A percentile compares a stretch with the other conserved stretches of the same genome.
Evolutionary conservation across 225 moss, liverwort and hornwort genomes (phyloP).

Genomic region (Ulota crispa): DNA sequence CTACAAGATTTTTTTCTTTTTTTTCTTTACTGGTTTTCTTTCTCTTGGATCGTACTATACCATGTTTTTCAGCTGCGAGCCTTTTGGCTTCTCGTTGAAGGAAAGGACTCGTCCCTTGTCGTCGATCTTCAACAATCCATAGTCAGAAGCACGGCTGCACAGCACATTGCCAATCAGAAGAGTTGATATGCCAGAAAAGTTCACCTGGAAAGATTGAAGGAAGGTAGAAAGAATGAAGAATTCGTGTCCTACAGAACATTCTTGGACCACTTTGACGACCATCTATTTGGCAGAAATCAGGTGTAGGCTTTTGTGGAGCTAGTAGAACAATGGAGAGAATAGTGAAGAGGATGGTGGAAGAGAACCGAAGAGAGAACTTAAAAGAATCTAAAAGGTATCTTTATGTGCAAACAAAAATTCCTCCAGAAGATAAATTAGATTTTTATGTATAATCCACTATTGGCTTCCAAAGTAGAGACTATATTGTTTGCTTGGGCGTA

Average conservation of each 20-base stretch:
- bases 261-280: neutral
- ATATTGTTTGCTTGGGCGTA: neutral
- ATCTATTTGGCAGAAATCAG: too few relatives aligned
- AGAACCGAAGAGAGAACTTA: too few relatives aligned
- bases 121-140: slow-evolving; percentile 94
- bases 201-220: neutral
- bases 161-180: neutral
- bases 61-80: slow-evolving; percentile 69
- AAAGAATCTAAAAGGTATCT: too few relatives aligned
- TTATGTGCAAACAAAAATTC: too few relatives aligned
- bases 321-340: too few relatives aligned
- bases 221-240: neutral
- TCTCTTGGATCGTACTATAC: slow-evolving; percentile 29
- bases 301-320: too few relatives aligned
- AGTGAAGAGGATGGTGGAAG: too few relatives aligned
- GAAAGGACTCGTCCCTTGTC: slow-evolving; percentile 71
- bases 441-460: neutral
- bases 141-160: slow-evolving; percentile 90
- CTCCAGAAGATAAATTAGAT: too few relatives aligned
- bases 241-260: neutral
- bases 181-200: neutral
- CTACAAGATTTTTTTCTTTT: too few relatives aligned
- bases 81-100: slow-evolving; percentile 91
- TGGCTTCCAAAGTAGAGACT: neutral
- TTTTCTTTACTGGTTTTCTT: too few relatives aligned